These are phyloP conservation scores for Exophiala lecanii-corni DNA, from an alignment of 2,329 filamentous ascomycete species.

Conservation along the genomic window DNA sequence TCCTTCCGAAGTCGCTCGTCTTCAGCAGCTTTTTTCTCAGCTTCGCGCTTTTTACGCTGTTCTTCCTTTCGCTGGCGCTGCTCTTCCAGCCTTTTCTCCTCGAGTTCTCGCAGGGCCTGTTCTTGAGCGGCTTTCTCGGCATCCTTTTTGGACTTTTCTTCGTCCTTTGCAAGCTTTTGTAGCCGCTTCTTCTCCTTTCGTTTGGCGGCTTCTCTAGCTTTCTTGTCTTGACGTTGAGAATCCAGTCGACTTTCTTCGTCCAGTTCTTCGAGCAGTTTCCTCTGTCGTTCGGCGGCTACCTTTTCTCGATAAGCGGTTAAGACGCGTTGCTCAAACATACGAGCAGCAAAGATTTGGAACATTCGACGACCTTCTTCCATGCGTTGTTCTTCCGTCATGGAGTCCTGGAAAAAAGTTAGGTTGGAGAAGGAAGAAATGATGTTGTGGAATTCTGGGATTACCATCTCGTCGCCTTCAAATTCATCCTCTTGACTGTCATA, in stretches of 20 bases:
- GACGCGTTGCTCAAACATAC: slow-evolving; percentile 98
- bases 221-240: slow-evolving; percentile 81
- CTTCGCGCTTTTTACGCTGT: slow-evolving; percentile 84
- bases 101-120: slow-evolving; percentile 66
- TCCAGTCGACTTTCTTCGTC: slow-evolving; percentile 76
- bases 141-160: slow-evolving; percentile 82
- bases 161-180: slow-evolving; percentile 83
- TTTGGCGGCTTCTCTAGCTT: slow-evolving; percentile 88
- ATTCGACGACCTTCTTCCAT: slow-evolving; percentile 98
- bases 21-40: slow-evolving; percentile 83
- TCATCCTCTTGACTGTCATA: slow-evolving; percentile 60
- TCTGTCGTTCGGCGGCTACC: slow-evolving; percentile 85
- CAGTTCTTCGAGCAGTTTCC: slow-evolving; percentile 84
- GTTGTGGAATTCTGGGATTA: slow-evolving; percentile 33
- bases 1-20: slow-evolving; percentile 83
- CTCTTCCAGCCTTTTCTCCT: slow-evolving; percentile 76
- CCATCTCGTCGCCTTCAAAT: slow-evolving; percentile 63
- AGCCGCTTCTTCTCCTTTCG: slow-evolving; percentile 89
- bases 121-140: slow-evolving; percentile 88
- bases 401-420: slow-evolving; percentile 60
- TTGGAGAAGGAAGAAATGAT: slow-evolving; percentile 18
- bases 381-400: slow-evolving; percentile 95
- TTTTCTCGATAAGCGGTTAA: slow-evolving; percentile 97
- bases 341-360: slow-evolving; percentile 98
- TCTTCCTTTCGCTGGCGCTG: slow-evolving; percentile 79